Conservation (phyloP, 495 filamentous ascomycete genomes). For the Hypoxylon cercidicola region DNA sequence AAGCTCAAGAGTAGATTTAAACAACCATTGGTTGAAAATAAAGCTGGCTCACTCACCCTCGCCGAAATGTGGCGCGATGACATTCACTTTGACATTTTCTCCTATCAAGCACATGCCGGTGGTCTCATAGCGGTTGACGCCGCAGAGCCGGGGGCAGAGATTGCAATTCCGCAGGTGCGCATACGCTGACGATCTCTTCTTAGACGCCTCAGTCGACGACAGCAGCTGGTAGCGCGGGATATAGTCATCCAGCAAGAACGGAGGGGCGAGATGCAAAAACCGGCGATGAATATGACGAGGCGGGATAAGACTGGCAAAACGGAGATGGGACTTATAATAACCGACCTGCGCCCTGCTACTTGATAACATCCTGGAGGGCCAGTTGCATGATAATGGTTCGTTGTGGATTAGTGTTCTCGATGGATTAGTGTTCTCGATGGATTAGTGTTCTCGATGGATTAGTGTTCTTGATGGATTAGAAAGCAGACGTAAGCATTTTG, state of each 20-base stretch:
- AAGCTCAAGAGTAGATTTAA: too few species aligned
- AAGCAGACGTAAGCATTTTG: too few species aligned
- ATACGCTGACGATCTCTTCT: conserved; percentile 73
- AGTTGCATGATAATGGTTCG: conserved; percentile 15
- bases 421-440: too few species aligned
- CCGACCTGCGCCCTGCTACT: conserved; percentile 31
- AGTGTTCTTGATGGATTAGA: too few species aligned
- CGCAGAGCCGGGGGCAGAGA: conserved; percentile 77
- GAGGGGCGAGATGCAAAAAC: conserved; percentile 75
- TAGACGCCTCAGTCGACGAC: conserved; percentile 65
- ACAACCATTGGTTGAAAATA: conserved; percentile 1
- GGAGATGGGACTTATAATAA: conserved; percentile 1
- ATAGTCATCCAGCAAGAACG: conserved; percentile 79
- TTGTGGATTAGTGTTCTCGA: not conserved
- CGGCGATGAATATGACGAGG: conserved; percentile 17
- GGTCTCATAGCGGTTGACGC: conserved; percentile 76
- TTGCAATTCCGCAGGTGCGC: conserved; percentile 78
- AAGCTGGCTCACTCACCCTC: conserved; percentile 59
- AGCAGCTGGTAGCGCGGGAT: conserved; percentile 72
- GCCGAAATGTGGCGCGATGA: conserved; percentile 79
- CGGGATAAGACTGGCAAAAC: conserved; percentile 4
- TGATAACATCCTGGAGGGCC: conserved; percentile 36
- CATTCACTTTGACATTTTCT: conserved; percentile 75
- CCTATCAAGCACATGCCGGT: conserved; percentile 81
- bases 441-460: too few species aligned